Base-by-base conservation (phyloP, 768 basidiomycete genomes). In the Suillus weaverae region DNA sequence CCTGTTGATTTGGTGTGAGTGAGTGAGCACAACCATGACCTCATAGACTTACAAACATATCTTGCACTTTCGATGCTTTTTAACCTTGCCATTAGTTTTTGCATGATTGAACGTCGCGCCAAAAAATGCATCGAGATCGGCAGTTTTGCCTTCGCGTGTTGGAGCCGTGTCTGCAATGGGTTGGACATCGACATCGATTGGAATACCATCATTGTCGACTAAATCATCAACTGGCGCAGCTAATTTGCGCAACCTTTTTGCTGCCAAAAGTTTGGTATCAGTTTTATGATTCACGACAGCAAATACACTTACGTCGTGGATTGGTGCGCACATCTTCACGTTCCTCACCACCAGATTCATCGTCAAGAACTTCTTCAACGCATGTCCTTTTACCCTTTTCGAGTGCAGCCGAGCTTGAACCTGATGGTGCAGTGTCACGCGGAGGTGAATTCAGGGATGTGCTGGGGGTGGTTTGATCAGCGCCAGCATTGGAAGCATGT, bases 191-290 rank as follows among this genome's bases (percentile, higher is more conserved):
- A 70, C 55, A 43, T 70, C 66, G 2, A 51, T 60, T 0, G 64
- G 56, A 32, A 70, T 54, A 11, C 68, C 68, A 18, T 70, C 64
- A 11, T 55, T 41, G 26, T 65, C 64, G 9, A 66, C 60, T n/a
- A 64, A 50, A 50, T 50, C 48, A 26, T 50, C 7, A 14, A 50
- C 14, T 2, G 13, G 48, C 5, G 48, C 48, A 26, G 48, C 44
- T 46, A 1, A 50, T 50, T 26, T 50, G 48, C 26, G 6, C 48
- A 50, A 50, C 14, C 26, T 14, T 50, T 50, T 50, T 6, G 13
- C 48, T 50, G 6, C 48, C 48, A 50, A 44, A 44, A 44, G 20
- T 44, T 44, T 44, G 48, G 48, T 50, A 14, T 50, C 48, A 50
- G 48, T 26, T 50, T 7, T 26, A 26, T 50, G 22, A 26, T 50